A percentile compares a stretch with the other conserved stretches of the same genome.
Evolutionary conservation across 2,329 filamentous ascomycete species (phyloP).

Genomic region (Calonectria naviculata): DNA sequence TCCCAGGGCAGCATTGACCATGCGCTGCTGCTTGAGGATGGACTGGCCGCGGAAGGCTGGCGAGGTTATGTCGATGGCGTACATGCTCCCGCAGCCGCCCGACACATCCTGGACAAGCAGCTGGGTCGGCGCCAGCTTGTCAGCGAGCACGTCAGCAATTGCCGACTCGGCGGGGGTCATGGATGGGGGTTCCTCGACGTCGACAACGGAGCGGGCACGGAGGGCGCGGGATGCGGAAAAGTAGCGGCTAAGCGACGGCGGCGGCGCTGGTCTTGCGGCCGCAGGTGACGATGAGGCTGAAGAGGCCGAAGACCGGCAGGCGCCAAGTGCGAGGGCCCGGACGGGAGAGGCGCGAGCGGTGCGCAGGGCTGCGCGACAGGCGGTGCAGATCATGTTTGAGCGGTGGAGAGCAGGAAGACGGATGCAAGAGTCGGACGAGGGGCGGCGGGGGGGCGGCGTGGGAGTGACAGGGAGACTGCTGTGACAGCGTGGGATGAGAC

Average conservation of each 20-base stretch:
- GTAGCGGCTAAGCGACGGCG: constrained; percentile 14
- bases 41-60: constrained; percentile 75
- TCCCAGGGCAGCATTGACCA: constrained; percentile 80
- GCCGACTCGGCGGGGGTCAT: constrained; percentile 65
- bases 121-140: constrained; percentile 61
- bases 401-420: background rate
- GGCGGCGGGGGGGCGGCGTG: background rate
- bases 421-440: background rate
- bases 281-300: constrained; percentile 12
- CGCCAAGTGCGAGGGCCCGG: constrained; percentile 8
- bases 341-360: constrained; percentile 23
- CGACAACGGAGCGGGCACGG: constrained; percentile 10
- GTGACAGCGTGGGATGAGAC: constrained; percentile 1
- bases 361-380: constrained; percentile 40
- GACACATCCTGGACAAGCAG: constrained; percentile 81
- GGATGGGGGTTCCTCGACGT: constrained; percentile 37
- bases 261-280: constrained; percentile 20
- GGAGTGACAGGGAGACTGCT: background rate
- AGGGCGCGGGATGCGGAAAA: constrained; percentile 17
- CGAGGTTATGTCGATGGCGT: constrained; percentile 82
- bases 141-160: constrained; percentile 66
- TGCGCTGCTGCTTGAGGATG: constrained; percentile 84
- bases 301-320: background rate
- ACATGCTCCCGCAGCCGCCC: constrained; percentile 89
- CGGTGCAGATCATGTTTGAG: constrained; percentile 37